Evolutionary conservation across 768 basidiomycete genomes (phyloP), one percentile per base, ranked within the genome.

Genomic region (Lactifluus piperatus): DNA sequence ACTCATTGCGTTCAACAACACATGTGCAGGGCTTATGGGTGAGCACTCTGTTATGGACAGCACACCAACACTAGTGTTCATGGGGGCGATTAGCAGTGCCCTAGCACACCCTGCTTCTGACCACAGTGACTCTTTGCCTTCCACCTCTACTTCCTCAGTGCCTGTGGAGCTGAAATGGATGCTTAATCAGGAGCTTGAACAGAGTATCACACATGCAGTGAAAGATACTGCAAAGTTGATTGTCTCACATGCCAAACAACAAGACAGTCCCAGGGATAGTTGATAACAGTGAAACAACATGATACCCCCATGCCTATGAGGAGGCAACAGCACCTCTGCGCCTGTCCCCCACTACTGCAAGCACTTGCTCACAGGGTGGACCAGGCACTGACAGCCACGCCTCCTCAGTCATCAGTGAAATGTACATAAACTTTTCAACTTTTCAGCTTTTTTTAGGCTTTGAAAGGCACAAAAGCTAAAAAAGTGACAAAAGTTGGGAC

Each of bases 41-140:
- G 94, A 97, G 71, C 94, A 93, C 69, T 90, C 88, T 18, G 77
- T 89, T 58, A 93, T 93, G 91, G 91, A 93, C 66, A 91, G 91
- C 36, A 92, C 91, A 14, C 91, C 91, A 4, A 87, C 82, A 14
- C 82, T 80, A 26, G 79, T 88, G 24, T 69, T 91, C 65, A 86
- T 82, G 65, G 85, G 91, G 66, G 79, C 83, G 20, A 74, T 91
- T 37, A 76, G 91, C 62, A 77, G 77, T 57, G 77, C 76, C 67
- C 71, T 91, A 27, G 76, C 81, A 20, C 71, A 78, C 62, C 79
- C 79, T 20, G 62, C 72, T 18, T 91, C 89, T 61, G 85, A 90
- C 66, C 79, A 83, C 46, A 84, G 84, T 26, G 37, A 74, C 11
- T 55, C 75, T 14, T 54, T 65, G 13, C 52, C 75, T 8, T 55